Evolutionary conservation across 169 alveolate species (phyloP), one percentile per base, ranked within the genome.

Genomic region (Cryptosporidium sp.): DNA sequence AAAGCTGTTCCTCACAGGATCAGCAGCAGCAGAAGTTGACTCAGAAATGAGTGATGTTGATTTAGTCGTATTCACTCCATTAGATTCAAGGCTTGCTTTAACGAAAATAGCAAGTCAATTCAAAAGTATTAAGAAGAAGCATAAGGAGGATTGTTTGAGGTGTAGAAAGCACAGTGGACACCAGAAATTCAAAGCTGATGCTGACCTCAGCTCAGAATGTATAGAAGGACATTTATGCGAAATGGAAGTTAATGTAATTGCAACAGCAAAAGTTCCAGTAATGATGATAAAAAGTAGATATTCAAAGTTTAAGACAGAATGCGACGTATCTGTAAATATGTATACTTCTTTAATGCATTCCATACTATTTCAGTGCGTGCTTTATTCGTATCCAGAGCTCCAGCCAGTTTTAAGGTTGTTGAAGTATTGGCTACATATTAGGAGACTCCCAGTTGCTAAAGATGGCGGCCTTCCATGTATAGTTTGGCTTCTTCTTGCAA

Each of bases 391-490:
- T 61, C 97, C 97, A 8, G 94, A 94, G 67, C 93, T 96, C 69
- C 92, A 95, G 21, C 93, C 95, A 45, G 93, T 96, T 39, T 95
- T 96, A 96, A 85, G 96, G 33, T 85, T 96, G 21, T 85, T 95
- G 26, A 96, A 96, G 87, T 94, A 94, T 42, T 94, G 97, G 96
- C 87, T 95, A 31, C 89, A 93, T 42, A 92, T 92, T 23, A 91
- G 98, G 58, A 92, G 94, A 3, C 72, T 96, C 21, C 98, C 98
- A 33, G 92, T 96, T 29, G 95, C 95, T 95, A 94, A 93, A 70
- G 97, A 95, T 73, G 98, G 98, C 2, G 98, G 98, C 42, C 94
- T 96, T 35, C 98, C 98, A 16, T 92, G 97, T 51, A 95, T 96
- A 52, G 92, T 94, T 31, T 96, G 98, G 98, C 94, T 95, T 96